Evolutionary conservation across 139 green algal species (phyloP), one percentile per base, ranked within the genome.

Genomic region (Desmodesmus armatus): DNA sequence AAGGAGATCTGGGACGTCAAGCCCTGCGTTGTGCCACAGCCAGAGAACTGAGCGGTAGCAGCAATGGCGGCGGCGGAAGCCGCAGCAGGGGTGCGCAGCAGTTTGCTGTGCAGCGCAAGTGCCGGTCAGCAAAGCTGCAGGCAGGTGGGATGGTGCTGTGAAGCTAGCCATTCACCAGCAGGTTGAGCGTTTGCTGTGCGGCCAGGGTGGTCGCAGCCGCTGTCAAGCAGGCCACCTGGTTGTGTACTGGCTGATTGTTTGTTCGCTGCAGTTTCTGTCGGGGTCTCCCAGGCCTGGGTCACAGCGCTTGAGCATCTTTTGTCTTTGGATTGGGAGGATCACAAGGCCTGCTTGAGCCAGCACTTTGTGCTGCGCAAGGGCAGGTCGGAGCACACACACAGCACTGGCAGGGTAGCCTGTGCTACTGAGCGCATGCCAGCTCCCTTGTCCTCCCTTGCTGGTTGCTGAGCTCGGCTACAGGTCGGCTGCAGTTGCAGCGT

Each of bases 1-100:
- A 89, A 92, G 70, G 90, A 97, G 27, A 97, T 98, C 89, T 98
- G 94, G 94, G 80, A 91, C 66, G 85, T 95, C 9, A 80, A 96
- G 87, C 92, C 94, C 37, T 90, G 89, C 81, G 31, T 71, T 3
- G 89, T 93, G 75, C 90, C 90, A 25, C 37, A 75, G 58, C 71
- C 71, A 67, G 55, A 63, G 3, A 80, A 49, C 25, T 86, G n/a
- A 82, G 62, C 62, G 5, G 47, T 13, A 55, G 47, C 47, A 55
- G 9, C 47, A 55, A 13, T 13, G 13, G 47, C 13, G 47, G 7
- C 47, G 13, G 47, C 13, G 47, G 47, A 7, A 55, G 47, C 47
- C 47, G 7, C 47, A 55, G 47, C 47, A 55, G 47, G 5, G 29
- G 62, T 13, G 7, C 19, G 29, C 11, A 33, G 5, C 39, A 9